phyloP scores from a whole-genome alignment of 1,284 basidiomycete species.

The Pulveroboletus sp. region DNA sequence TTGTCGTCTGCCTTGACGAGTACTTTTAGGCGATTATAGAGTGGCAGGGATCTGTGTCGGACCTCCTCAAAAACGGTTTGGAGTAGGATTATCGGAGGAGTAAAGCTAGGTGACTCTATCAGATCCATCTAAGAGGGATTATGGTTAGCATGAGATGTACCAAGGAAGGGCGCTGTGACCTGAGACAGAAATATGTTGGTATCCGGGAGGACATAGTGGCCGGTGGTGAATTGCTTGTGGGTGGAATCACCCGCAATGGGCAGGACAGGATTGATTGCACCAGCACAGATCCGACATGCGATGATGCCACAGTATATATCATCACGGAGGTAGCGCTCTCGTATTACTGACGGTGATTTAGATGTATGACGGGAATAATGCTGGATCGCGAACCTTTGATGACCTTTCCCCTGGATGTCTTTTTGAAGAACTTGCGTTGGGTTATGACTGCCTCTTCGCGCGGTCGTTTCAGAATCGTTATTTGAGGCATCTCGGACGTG shows the following conservation, averaged over 20 bases:
- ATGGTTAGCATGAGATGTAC: slow-evolving; percentile 1
- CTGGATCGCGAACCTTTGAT: slow-evolving; percentile 66
- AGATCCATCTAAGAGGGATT: slow-evolving; percentile 78
- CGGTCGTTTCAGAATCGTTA: slow-evolving; percentile 79
- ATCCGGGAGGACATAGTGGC: slow-evolving; percentile 90
- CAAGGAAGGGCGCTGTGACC: slow-evolving; percentile 28
- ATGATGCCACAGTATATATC: slow-evolving; percentile 91
- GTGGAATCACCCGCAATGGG: slow-evolving; percentile 52
- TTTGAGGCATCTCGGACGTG: slow-evolving; percentile 50
- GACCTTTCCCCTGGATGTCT: slow-evolving; percentile 93
- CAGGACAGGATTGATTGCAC: slow-evolving; percentile 42
- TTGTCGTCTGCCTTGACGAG: slow-evolving; percentile 83
- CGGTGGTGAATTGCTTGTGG: slow-evolving; percentile 56
- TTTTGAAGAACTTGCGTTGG: slow-evolving; percentile 90
- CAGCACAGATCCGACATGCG: slow-evolving; percentile 64
- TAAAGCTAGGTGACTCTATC: slow-evolving; percentile 75
- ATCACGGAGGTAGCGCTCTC: slow-evolving; percentile 92
- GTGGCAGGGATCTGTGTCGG: slow-evolving; percentile 88
- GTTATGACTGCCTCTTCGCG: slow-evolving; percentile 73
- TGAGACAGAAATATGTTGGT: slow-evolving; percentile 96
- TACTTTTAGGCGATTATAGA: slow-evolving; percentile 89
- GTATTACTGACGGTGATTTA: slow-evolving; percentile 59
- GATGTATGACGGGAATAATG: background rate
- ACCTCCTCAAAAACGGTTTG: slow-evolving; percentile 98
- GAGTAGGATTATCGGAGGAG: slow-evolving; percentile 81